Base-by-base conservation (phyloP, 805 yeast genomes). In the Hanseniaspora guilliermondii region DNA sequence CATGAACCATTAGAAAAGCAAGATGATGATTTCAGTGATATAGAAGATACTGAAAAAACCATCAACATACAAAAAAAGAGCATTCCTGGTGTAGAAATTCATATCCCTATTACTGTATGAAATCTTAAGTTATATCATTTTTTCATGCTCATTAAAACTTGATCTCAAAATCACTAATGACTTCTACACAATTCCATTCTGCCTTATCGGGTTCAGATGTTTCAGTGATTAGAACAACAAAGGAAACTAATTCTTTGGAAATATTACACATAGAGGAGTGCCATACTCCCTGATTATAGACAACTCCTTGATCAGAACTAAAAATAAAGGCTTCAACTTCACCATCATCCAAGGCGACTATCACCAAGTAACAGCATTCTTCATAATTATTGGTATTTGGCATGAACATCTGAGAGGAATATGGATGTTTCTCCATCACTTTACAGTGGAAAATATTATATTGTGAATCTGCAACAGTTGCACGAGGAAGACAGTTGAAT, bases 381-480 rank as follows among this genome's bases (percentile, higher is more conserved):
- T 67, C 60, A 21, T 71, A 68, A 60, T 59, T 79, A 70, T 45
- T 88, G 87, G 82, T 75, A 85, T 91, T 77, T 6, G 97, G 97
- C n/a, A 86, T 61, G 64, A 89, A 89, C 0, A 96, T 84, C 67
- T 89, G 97, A 0, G 96, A 82, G 14, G 89, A 76, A 63, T 68
- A 84, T 9, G 96, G 96, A 66, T 89, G 97, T 67, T 95, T 76
- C 65, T 89, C 97, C 25, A 89, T 73, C 1, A 89, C 95, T 59
- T 76, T 83, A 17, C 56, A 55, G 8, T 84, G 69, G 1, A 66
- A 62, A 62, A 83, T 84, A 1, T 25, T 56, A 57, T 21, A 38
- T n/a, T 19, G 6, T 6, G 21, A 25, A 4, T 38, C 41, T 19
- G n/a, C 9, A 21, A 21, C 22, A 19, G 24, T 19, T 2, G 41